Conservation (phyloP, 768 basidiomycete species). For the Favolaschia claudopus region DNA sequence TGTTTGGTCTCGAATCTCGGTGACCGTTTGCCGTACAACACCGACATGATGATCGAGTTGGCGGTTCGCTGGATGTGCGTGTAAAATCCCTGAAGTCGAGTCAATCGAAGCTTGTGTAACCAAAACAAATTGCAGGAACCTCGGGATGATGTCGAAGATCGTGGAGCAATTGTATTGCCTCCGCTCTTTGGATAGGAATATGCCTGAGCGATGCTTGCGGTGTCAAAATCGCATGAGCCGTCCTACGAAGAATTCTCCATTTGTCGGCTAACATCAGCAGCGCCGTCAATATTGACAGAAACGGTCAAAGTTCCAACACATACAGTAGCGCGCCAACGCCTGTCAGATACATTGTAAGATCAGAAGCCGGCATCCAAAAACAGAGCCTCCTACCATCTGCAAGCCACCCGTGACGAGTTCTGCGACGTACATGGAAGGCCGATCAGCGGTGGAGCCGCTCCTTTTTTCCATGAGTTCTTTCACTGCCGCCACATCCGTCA, state of each 20-base stretch:
- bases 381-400: no score
- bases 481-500: constrained; percentile 8
- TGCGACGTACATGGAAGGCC: constrained; percentile 30
- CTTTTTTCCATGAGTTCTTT: constrained; percentile 18
- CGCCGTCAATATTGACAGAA: no score
- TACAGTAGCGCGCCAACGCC: constrained; percentile 21
- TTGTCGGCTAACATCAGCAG: no score
- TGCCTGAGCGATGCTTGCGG: constrained; percentile 28
- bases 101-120: neutral
- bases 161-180: constrained; percentile 22
- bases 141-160: constrained; percentile 9
- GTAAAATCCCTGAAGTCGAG: constrained; percentile 35
- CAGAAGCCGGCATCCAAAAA: no score
- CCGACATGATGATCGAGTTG: constrained; percentile 38
- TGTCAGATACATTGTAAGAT: no score
- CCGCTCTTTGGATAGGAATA: constrained; percentile 29
- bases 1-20: constrained; percentile 35
- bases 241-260: constrained; percentile 23
- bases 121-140: neutral
- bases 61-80: constrained; percentile 38
- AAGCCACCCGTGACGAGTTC: constrained; percentile 27
- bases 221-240: constrained; percentile 28
- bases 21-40: constrained; percentile 40
- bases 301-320: no score
- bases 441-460: constrained; percentile 30